A percentile compares a stretch with the other conserved stretches of the same genome.
Evolutionary conservation across 768 basidiomycete genomes (phyloP).

Genomic region (Termitomyces sp.): DNA sequence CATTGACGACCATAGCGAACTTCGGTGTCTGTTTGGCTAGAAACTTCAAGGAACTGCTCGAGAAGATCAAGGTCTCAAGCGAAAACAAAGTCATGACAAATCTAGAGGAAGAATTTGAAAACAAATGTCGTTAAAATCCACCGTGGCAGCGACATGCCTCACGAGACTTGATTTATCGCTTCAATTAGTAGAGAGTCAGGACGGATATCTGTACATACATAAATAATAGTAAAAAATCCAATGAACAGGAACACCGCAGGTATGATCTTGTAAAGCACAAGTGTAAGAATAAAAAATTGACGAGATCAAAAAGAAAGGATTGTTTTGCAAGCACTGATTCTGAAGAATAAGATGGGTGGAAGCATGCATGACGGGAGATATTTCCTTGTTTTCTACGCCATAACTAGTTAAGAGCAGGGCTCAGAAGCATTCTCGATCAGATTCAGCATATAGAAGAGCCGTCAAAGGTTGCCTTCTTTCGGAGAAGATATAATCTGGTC

Average conservation of each 20-base stretch:
- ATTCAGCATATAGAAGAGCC: background rate
- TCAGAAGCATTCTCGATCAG: background rate
- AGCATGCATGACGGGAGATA: background rate
- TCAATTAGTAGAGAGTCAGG: background rate
- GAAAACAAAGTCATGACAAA: background rate
- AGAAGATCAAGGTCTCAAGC: background rate
- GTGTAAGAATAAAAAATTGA: background rate
- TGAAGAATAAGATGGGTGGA: background rate
- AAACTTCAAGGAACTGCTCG: background rate
- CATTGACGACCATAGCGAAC: background rate
- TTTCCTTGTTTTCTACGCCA: background rate
- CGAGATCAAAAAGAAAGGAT: no score
- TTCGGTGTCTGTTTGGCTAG: background rate
- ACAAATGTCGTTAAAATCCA: background rate
- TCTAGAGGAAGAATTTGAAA: background rate
- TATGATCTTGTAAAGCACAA: background rate
- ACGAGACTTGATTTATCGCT: background rate
- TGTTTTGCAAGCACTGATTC: background rate
- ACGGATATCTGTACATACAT: no score
- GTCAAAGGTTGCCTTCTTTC: background rate
- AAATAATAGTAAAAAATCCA: background rate
- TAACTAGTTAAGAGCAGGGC: background rate
- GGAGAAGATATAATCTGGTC: background rate
- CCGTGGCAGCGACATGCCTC: background rate
- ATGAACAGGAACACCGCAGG: background rate